A percentile compares a stretch with the other conserved stretches of the same genome.
Evolutionary conservation across 2,329 filamentous ascomycete species (phyloP).

Genomic region (Pseudogymnoascus pannorum): DNA sequence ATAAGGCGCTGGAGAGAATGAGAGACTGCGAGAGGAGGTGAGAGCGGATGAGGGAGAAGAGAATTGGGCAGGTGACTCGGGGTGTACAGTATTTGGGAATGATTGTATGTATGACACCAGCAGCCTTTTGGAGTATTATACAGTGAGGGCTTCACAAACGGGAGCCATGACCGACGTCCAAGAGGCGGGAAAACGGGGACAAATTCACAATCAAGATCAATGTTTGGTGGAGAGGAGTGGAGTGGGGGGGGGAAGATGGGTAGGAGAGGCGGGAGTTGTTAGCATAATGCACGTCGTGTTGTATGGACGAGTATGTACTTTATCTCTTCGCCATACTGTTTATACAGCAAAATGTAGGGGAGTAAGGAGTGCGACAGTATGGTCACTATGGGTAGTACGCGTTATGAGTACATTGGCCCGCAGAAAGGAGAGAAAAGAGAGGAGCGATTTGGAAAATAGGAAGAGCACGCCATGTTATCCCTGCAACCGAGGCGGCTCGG

Average conservation of each 20-base stretch:
- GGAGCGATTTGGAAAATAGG: background rate
- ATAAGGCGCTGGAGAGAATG: background rate
- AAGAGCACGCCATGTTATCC: slow-evolving; percentile 8
- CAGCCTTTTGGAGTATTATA: background rate
- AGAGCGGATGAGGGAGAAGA: too few species aligned
- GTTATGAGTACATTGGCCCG: slow-evolving; percentile 3
- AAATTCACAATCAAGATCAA: background rate
- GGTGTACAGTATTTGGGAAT: background rate
- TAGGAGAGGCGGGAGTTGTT: background rate
- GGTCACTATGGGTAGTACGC: background rate
- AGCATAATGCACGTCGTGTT: background rate
- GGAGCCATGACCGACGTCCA: background rate
- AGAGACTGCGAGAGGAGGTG: background rate
- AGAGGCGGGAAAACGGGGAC: background rate
- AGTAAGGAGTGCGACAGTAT: background rate
- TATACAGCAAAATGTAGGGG: background rate
- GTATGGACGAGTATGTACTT: background rate
- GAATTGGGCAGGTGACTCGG: background rate
- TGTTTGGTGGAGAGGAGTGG: slow-evolving; percentile 7
- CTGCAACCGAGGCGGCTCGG: slow-evolving; percentile 7
- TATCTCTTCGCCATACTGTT: background rate
- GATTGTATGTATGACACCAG: background rate
- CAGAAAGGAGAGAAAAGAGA: background rate
- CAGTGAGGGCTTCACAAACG: background rate
- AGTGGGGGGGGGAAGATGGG: background rate